phyloP scores from a whole-genome alignment of 1,284 basidiomycete species.

The Cutaneotrichosporon daszewskae region DNA sequence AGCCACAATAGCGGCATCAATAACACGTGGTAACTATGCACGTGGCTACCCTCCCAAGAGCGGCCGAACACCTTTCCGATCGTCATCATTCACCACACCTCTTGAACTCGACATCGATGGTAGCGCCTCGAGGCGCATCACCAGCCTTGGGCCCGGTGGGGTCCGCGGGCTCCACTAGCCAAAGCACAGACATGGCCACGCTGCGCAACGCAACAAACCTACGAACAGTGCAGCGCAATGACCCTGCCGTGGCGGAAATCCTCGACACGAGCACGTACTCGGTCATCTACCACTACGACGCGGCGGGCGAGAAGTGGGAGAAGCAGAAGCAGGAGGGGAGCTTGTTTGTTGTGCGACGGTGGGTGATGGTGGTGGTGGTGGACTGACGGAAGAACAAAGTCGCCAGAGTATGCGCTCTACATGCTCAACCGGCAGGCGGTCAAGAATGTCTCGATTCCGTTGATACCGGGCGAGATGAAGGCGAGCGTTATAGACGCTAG shows the following conservation, averaged over 20 bases:
- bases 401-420: slow-evolving; percentile 39
- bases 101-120: too few species aligned
- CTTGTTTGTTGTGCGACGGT: slow-evolving; percentile 40
- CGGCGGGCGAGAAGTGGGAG: slow-evolving; percentile 29
- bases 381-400: slow-evolving; percentile 28
- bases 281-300: slow-evolving; percentile 38
- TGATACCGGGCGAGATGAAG: slow-evolving; percentile 42
- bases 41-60: too few species aligned
- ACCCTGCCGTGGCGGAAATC: slow-evolving; percentile 33
- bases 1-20: too few species aligned
- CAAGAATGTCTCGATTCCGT: slow-evolving; percentile 37
- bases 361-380: too few species aligned
- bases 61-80: too few species aligned
- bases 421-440: slow-evolving; percentile 39
- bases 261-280: slow-evolving; percentile 36
- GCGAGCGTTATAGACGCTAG: slow-evolving; percentile 28
- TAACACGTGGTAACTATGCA: too few species aligned
- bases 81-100: too few species aligned
- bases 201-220: slow-evolving; percentile 30
- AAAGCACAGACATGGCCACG: too few species aligned
- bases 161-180: too few species aligned
- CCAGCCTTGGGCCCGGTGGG: too few species aligned
- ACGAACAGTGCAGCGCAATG: slow-evolving; percentile 31
- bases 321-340: slow-evolving; percentile 45
- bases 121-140: too few species aligned